Evolutionary conservation across 2,329 filamentous ascomycete genomes (phyloP), one percentile per base, ranked within the genome.

Genomic region (Orbilia oligospora): DNA sequence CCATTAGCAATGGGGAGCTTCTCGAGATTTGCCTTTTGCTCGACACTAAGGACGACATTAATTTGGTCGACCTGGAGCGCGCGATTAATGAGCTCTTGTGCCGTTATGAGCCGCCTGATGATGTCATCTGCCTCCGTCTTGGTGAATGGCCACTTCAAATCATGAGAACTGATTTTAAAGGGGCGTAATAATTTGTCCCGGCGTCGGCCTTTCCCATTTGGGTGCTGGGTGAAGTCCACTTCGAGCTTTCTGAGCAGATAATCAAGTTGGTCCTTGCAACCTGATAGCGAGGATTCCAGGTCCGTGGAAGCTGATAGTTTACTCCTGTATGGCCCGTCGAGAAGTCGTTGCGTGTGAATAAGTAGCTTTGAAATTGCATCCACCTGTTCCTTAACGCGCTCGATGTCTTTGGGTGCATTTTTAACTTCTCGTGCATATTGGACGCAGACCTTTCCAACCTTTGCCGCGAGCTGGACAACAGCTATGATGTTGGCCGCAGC

Each of bases 401-500:
- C 36, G 9, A 67, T 56, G 10, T 78, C 73, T 14, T 51, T 58
- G 36, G 41, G 14, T 10, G 73, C 68, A 63, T 73, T 63, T 36
- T 71, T 78, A 18, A 78, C 73, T 14, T 46, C 68, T 38, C 38
- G n/a, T 24, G 53, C n/a, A 63, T 78, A 78, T 24, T 72, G 30
- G 9, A 4, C 30, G 46, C 71, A 80, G 27, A 80, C n/a, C 33
- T 67, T 70, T n/a, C 66, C 55, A 18, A 76, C 33, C 48, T n/a
- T 22, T 24, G 56, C 33, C 14, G 71, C 55, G 16, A 67, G 27
- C 30, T 80, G 55, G 8, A 76, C 33, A 16, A 75, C 68, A 22
- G 70, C 68, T 41, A 80, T 80, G 6, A 80, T 33, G 53, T 67
- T 75, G 10, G 68, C 63, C 36, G 75, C 75, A n/a, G 20, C 56